A percentile compares a stretch with the other conserved stretches of the same genome.
These are phyloP conservation scores for Neospermospora avenae DNA, from an alignment of 2,329 filamentous ascomycete genomes.

Conservation along the genomic window DNA sequence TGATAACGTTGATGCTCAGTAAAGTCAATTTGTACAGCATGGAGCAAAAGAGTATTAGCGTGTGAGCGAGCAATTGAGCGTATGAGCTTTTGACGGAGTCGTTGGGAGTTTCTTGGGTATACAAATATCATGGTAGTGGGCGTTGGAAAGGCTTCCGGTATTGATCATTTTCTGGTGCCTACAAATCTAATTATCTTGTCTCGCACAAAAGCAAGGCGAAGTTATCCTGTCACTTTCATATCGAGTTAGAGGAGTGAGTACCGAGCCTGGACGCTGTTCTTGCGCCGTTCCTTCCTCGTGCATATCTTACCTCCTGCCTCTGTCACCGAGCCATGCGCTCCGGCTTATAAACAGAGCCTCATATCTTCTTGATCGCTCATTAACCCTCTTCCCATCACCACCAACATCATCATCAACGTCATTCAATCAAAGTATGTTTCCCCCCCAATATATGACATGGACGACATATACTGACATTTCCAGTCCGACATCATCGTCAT, in stretches of 20 bases:
- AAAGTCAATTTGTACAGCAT: background rate
- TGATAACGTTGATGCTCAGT: slow-evolving; percentile 1
- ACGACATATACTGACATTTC: background rate
- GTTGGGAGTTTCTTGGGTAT: slow-evolving; percentile 1
- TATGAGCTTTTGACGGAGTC: background rate
- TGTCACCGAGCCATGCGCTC: background rate
- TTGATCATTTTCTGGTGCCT: background rate
- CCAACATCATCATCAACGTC: background rate
- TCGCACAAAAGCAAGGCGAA: background rate
- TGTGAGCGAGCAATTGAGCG: background rate
- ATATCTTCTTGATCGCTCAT: background rate
- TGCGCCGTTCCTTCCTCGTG: background rate
- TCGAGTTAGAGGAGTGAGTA: background rate
- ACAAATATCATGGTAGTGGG: background rate
- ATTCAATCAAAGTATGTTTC: background rate
- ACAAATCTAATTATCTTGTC: background rate
- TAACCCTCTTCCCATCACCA: background rate
- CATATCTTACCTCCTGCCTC: background rate
- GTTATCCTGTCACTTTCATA: background rate
- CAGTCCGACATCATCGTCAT: background rate
- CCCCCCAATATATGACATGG: background rate
- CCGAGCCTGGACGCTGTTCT: too few relatives aligned
- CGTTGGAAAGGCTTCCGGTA: too few relatives aligned
- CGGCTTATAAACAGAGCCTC: too few relatives aligned
- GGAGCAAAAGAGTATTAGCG: background rate